These are phyloP conservation scores for Termitomyces sp. DNA, from an alignment of 768 basidiomycete genomes.

Conservation along the genomic window DNA sequence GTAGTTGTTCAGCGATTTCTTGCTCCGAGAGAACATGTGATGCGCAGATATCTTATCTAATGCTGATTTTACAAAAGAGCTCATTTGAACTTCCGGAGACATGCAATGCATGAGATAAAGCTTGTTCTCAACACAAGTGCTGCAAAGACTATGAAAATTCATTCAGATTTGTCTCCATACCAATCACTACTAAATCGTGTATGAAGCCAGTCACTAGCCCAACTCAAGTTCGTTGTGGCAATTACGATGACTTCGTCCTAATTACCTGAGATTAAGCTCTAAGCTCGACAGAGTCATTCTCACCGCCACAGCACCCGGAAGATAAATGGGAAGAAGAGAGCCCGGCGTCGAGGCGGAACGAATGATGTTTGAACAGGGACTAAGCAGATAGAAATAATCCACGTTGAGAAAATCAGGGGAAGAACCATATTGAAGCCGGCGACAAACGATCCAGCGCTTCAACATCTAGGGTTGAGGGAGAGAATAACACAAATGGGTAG, in stretches of 20 bases:
- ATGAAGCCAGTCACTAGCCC: background rate
- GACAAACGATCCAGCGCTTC: background rate
- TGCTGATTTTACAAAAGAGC: background rate
- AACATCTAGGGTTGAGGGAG: background rate
- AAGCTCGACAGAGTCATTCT: background rate
- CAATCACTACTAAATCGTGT: background rate
- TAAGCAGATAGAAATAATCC: background rate
- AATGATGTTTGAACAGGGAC: background rate
- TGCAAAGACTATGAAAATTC: background rate
- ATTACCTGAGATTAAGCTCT: background rate
- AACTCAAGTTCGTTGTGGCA: background rate
- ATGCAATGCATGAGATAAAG: no score
- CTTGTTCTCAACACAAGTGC: background rate
- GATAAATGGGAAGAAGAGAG: no score
- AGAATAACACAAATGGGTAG: no score
- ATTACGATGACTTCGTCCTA: background rate
- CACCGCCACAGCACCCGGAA: background rate
- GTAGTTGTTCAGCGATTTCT: background rate
- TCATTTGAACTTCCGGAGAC: no score
- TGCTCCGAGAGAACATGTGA: conserved; percentile 8
- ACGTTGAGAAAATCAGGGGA: background rate
- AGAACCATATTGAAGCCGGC: background rate
- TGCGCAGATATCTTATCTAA: conserved; percentile 4
- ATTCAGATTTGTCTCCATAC: background rate
- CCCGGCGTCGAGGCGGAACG: background rate